Conservation (phyloP, 1,284 basidiomycete genomes). For the Ustilago curta region DNA sequence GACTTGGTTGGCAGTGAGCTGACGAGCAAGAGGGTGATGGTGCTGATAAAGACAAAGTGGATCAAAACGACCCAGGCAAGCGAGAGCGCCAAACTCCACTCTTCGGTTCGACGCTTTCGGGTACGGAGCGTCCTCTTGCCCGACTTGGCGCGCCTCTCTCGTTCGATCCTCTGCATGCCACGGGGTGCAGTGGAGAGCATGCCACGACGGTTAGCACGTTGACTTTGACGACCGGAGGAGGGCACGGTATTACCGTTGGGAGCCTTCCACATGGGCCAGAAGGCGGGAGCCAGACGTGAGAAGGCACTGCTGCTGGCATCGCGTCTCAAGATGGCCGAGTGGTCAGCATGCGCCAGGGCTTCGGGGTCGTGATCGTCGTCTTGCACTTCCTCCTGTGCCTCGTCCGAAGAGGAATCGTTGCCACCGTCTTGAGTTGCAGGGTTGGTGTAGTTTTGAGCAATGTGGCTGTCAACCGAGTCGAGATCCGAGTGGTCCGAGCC, state of each 20-base stretch:
- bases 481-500: constrained; percentile 62
- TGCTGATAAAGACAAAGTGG: constrained; percentile 73
- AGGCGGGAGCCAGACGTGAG: constrained; percentile 55
- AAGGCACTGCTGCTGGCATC: constrained; percentile 63
- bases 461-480: constrained; percentile 65
- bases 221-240: constrained; percentile 6
- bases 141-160: constrained; percentile 33
- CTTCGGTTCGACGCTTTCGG: constrained; percentile 71
- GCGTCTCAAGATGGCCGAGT: constrained; percentile 12
- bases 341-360: constrained; percentile 11
- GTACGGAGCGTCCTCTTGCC: constrained; percentile 23
- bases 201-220: constrained; percentile 9
- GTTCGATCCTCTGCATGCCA: constrained; percentile 39
- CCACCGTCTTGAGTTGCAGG: constrained; percentile 2
- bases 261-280: constrained; percentile 67
- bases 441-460: constrained; percentile 62
- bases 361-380: constrained; percentile 31
- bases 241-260: constrained; percentile 20
- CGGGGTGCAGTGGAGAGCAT: constrained; percentile 38
- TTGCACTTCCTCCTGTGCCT: constrained; percentile 14
- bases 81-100: constrained; percentile 81
- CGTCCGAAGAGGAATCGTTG: constrained; percentile 32
- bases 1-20: constrained; percentile 33
- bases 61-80: constrained; percentile 79
- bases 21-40: constrained; percentile 39